These are phyloP conservation scores for Aschersonia sp. DNA, from an alignment of 2,329 filamentous ascomycete species.

Conservation along the genomic window DNA sequence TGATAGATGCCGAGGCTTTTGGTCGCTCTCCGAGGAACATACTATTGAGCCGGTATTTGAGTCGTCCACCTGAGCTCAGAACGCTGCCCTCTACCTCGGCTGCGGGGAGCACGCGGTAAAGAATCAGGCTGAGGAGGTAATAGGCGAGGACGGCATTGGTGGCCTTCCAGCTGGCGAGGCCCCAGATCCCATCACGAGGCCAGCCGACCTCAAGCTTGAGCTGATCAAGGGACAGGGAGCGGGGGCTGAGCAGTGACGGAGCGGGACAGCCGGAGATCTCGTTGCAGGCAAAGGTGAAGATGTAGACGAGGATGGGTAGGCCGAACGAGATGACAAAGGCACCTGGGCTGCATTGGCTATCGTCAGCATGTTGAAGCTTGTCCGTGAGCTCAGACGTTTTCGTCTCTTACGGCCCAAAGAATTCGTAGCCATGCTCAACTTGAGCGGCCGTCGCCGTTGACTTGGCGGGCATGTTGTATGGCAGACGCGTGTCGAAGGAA, in stretches of 20 bases:
- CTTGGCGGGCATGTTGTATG: conserved; percentile 16
- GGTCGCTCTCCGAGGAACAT: conserved; percentile 9
- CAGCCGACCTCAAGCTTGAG: conserved; percentile 74
- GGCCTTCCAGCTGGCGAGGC: conserved; percentile 55
- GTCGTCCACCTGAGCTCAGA: conserved; percentile 53
- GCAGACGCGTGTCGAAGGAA: not conserved
- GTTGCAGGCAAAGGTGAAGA: conserved; percentile 78
- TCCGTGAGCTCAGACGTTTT: no score
- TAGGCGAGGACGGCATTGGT: conserved; percentile 61
- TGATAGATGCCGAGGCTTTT: not conserved
- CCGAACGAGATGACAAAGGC: conserved; percentile 66
- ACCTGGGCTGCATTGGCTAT: conserved; percentile 41
- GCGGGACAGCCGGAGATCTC: conserved; percentile 84
- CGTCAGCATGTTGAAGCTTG: not conserved
- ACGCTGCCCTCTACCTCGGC: conserved; percentile 54
- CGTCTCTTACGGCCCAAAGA: conserved; percentile 31
- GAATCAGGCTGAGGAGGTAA: conserved; percentile 58
- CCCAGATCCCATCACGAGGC: conserved; percentile 55
- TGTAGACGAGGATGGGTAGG: conserved; percentile 65
- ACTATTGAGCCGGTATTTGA: conserved; percentile 77
- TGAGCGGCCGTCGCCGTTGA: conserved; percentile 10
- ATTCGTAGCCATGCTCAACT: conserved; percentile 32
- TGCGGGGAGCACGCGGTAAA: conserved; percentile 67
- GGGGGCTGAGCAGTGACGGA: conserved; percentile 62
- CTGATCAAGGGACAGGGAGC: conserved; percentile 52